Conservation (phyloP, 2,329 filamentous ascomycete species). For the Thelonectria olida region DNA sequence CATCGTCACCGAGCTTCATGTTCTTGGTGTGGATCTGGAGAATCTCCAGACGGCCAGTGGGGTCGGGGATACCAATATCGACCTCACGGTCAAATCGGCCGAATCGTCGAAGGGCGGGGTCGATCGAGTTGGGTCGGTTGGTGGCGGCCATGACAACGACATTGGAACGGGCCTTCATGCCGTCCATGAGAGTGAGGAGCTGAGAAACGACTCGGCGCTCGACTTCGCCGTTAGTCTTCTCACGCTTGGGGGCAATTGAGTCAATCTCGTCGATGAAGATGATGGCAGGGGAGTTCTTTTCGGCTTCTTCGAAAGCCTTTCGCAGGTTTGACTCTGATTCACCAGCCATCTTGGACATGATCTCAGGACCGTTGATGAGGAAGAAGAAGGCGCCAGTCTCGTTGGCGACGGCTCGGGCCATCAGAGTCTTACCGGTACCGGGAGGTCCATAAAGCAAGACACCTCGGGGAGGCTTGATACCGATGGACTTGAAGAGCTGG, state of each 20-base stretch:
- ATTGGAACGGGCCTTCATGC: slow-evolving; percentile 99
- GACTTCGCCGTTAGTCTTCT: slow-evolving; percentile 99
- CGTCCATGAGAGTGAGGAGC: slow-evolving; percentile 97
- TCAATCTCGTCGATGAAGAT: slow-evolving; percentile 99
- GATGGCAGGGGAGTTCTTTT: slow-evolving; percentile 99
- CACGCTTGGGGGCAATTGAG: slow-evolving; percentile 98
- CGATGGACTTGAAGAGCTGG: slow-evolving; percentile 99
- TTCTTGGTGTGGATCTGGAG: slow-evolving; percentile 99
- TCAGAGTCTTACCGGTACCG: slow-evolving; percentile 98
- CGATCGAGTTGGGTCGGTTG: slow-evolving; percentile 98
- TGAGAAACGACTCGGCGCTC: slow-evolving; percentile 98
- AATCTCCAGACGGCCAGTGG: slow-evolving; percentile 97
- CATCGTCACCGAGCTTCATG: slow-evolving; percentile 98
- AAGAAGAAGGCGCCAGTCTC: slow-evolving; percentile 99
- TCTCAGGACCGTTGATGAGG: slow-evolving; percentile 98
- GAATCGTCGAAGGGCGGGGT: slow-evolving; percentile 96
- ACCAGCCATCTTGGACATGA: slow-evolving; percentile 99
- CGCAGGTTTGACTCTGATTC: slow-evolving; percentile 98
- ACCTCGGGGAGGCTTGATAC: slow-evolving; percentile 98
- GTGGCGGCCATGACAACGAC: slow-evolving; percentile 99
- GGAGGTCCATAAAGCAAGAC: slow-evolving; percentile 96
- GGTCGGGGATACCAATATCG: slow-evolving; percentile 97
- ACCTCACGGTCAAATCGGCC: slow-evolving; percentile 99
- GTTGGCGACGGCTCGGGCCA: slow-evolving; percentile 98
- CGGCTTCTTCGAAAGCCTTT: slow-evolving; percentile 99